Evolutionary conservation across 2,329 filamentous ascomycete genomes (phyloP).

Genomic region (Metarhizium album): DNA sequence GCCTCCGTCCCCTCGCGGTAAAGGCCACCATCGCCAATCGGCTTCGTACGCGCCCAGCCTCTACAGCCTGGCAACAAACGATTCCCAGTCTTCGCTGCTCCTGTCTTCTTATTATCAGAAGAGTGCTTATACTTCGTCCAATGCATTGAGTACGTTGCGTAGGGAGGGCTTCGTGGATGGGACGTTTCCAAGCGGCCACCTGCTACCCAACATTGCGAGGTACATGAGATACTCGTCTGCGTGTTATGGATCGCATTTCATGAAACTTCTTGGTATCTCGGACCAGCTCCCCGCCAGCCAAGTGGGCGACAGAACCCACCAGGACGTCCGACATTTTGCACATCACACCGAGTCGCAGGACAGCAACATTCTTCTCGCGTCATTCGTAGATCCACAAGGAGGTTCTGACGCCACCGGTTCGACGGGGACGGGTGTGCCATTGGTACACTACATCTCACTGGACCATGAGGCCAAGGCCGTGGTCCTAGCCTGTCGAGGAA

Average conservation of each 20-base stretch:
- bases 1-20: slow-evolving; percentile 13
- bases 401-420: slow-evolving; percentile 54
- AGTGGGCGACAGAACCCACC: slow-evolving; percentile 38
- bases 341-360: slow-evolving; percentile 49
- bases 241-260: slow-evolving; percentile 53
- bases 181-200: slow-evolving; percentile 47
- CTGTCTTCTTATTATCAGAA: slow-evolving; percentile 37
- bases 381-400: slow-evolving; percentile 59
- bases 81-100: slow-evolving; percentile 43
- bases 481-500: slow-evolving; percentile 62
- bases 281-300: slow-evolving; percentile 35
- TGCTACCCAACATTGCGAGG: slow-evolving; percentile 50
- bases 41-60: slow-evolving; percentile 39
- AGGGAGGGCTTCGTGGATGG: slow-evolving; percentile 44
- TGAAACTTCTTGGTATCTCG: slow-evolving; percentile 51
- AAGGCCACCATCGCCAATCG: slow-evolving; percentile 14
- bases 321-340: slow-evolving; percentile 52
- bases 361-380: slow-evolving; percentile 53
- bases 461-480: slow-evolving; percentile 63
- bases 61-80: slow-evolving; percentile 48
- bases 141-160: slow-evolving; percentile 37
- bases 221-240: slow-evolving; percentile 59
- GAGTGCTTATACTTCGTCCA: slow-evolving; percentile 36
- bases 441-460: slow-evolving; percentile 63
- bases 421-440: slow-evolving; percentile 54